Conservation (phyloP, 75 land plant genomes). For the Pseudotsuga menziesii region DNA sequence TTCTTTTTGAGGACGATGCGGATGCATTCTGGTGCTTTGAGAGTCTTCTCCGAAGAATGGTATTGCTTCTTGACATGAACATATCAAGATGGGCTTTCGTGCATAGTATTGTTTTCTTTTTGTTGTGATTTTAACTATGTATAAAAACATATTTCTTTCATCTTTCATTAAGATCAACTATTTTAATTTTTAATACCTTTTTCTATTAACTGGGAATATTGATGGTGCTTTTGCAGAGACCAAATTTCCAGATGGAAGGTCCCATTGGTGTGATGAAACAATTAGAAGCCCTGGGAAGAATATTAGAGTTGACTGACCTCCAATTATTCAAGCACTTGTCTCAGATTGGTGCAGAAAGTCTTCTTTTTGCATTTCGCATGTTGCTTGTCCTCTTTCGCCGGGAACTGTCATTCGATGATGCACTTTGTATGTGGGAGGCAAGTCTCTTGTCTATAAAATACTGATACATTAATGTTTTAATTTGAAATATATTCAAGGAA, state of each 20-base stretch:
- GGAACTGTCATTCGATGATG: conserved; percentile 77
- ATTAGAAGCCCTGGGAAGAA: conserved; percentile 66
- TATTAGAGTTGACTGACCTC: conserved; percentile 68
- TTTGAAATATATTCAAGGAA: not conserved
- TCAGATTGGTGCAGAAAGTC: conserved; percentile 78
- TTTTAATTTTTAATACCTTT: not conserved
- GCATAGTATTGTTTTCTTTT: not conserved
- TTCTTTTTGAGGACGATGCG: conserved; percentile 84
- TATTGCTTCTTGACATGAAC: conserved; percentile 24
- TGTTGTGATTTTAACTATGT: not conserved
- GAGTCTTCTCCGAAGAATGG: conserved; percentile 86
- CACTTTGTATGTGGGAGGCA: conserved; percentile 95
- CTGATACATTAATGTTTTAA: not conserved
- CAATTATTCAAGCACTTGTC: conserved; percentile 67
- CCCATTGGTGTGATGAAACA: conserved; percentile 87
- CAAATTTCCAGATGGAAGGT: conserved; percentile 93
- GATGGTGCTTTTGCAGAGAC: conserved; percentile 42
- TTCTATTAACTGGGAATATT: not conserved
- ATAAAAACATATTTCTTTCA: not conserved
- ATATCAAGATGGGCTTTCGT: not conserved
- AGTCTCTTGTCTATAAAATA: conserved; percentile 14
- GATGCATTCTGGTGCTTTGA: conserved; percentile 98
- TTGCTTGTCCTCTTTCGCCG: conserved; percentile 82
- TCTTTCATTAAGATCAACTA: not conserved
- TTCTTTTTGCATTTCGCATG: conserved; percentile 92